Percentiles rank a stretch among this genome's conserved stretches.
Conservation (phyloP, 495 filamentous ascomycete genomes). For the Jackrogersella minutella region DNA sequence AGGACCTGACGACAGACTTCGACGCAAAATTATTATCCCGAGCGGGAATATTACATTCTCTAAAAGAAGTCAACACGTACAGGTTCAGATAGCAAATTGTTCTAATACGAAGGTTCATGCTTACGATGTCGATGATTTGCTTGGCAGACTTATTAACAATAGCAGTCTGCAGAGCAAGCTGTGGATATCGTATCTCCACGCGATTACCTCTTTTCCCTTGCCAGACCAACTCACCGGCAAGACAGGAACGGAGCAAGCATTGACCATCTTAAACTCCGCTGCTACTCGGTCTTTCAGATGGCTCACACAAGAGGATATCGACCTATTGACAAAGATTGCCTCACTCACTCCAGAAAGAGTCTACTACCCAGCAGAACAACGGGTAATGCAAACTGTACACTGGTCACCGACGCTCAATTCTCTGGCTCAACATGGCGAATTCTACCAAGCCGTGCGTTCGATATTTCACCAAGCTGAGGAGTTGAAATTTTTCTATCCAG, state of each 20-base stretch:
- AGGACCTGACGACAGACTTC: conserved; percentile 22
- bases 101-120: conserved; percentile 36
- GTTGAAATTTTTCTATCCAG: conserved; percentile 38
- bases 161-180: conserved; percentile 64
- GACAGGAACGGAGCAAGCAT: conserved; percentile 70
- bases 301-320: conserved; percentile 51
- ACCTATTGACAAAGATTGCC: conserved; percentile 55
- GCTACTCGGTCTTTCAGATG: conserved; percentile 59
- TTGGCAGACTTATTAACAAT: conserved; percentile 60
- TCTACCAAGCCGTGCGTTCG: conserved; percentile 48
- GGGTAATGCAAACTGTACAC: conserved; percentile 40
- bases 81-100: conserved; percentile 47
- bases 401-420: conserved; percentile 47
- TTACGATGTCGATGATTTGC: conserved; percentile 58
- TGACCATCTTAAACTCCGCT: conserved; percentile 59
- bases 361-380: conserved; percentile 39
- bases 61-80: conserved; percentile 48
- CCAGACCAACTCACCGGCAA: conserved; percentile 63
- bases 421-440: conserved; percentile 61
- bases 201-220: conserved; percentile 65
- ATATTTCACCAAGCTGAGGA: conserved; percentile 56
- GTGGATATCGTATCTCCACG: conserved; percentile 65
- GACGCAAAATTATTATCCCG: conserved; percentile 61
- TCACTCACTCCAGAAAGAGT: conserved; percentile 58
- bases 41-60: conserved; percentile 48